Evolutionary conservation across 805 yeast species (phyloP).

Genomic region (Candida hungchunana): DNA sequence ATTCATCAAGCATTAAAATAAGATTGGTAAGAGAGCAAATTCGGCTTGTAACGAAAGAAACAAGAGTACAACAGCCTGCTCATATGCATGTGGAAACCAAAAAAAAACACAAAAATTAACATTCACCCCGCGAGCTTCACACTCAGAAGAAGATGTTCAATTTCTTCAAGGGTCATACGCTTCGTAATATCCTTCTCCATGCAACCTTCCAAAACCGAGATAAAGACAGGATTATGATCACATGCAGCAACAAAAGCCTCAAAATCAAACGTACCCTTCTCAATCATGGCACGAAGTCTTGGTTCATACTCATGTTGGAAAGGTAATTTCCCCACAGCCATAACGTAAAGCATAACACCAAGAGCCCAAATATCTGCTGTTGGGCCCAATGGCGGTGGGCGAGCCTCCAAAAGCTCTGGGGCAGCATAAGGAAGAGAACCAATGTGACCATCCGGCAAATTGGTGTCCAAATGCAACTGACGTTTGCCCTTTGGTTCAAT

Average conservation of each 20-base stretch:
- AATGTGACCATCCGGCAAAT: conserved; percentile 57
- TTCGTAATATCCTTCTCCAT: conserved; percentile 46
- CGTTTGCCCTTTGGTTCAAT: conserved; percentile 9
- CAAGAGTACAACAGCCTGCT: too few relatives aligned
- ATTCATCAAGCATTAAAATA: too few relatives aligned
- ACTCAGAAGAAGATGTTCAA: neutral
- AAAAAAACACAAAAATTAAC: too few relatives aligned
- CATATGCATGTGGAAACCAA: too few relatives aligned
- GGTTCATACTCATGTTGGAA: conserved; percentile 85
- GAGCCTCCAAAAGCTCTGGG: conserved; percentile 71
- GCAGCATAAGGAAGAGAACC: conserved; percentile 93
- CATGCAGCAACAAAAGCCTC: conserved; percentile 40
- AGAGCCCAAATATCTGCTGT: conserved; percentile 88
- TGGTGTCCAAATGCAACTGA: conserved; percentile 12
- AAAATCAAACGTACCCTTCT: conserved; percentile 59
- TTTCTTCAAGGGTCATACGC: conserved; percentile 44
- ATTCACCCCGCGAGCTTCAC: too few relatives aligned
- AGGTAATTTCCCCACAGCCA: conserved; percentile 72
- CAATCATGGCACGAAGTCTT: conserved; percentile 64
- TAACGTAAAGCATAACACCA: conserved; percentile 73
- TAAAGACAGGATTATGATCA: conserved; percentile 25
- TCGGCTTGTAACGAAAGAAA: too few relatives aligned
- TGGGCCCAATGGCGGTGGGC: conserved; percentile 58
- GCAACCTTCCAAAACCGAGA: conserved; percentile 46
- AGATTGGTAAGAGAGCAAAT: too few relatives aligned